Base-by-base conservation (phyloP, 345 rosid genomes). In the Hevea brasiliensis region DNA sequence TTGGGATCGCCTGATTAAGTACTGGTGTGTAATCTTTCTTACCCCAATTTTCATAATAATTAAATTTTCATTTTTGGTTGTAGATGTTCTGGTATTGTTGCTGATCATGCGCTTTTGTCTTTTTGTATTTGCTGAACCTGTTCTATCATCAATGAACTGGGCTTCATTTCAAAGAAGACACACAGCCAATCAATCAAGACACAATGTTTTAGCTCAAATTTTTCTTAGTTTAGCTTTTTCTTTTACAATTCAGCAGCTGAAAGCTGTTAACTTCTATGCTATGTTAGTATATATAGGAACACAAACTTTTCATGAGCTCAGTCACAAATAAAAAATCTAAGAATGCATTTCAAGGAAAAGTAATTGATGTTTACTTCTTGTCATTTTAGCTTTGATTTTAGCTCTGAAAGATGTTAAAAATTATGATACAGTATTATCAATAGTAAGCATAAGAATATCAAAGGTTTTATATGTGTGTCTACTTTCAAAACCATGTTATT, bases 1-100 rank as follows among this genome's bases (percentile, higher is more conserved):
- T 72, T 95, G 99, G 99, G 99, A 95, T 69, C 98, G 99, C 80
- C 81, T 92, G 81, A 95, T 95, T 68, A 92, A 95, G 85, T 95
- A 95, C 84, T 95, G 97, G 98, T 95, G 69, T 76, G 96, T 78
- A 50, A 64, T 75, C 44, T 81, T 51, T 67, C 72, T 15, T 54
- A 24, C 57, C 44, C 26, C 23, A 14, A 10, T 53, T 50, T 41
- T 61, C 21, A 17, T 6, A 48, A 53, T 18, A 26, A 10, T 50
- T 60, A n/a, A 23, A 15, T 23, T 20, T n/a, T n/a, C n/a, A 10
- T 56, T 9, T 51, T 44, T 17, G 2, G 45, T 5, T 67, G 58
- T 26, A 32, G 40, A 24, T 66, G 3, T 66, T 18, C 21, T 15
- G 13, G 40, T 14, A 4, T 1, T 32, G 48, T 17, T 48, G 44